A percentile compares a stretch with the other conserved stretches of the same genome.
Evolutionary conservation across 1,284 basidiomycete genomes (phyloP).

Genomic region (Spongiforma sp.): DNA sequence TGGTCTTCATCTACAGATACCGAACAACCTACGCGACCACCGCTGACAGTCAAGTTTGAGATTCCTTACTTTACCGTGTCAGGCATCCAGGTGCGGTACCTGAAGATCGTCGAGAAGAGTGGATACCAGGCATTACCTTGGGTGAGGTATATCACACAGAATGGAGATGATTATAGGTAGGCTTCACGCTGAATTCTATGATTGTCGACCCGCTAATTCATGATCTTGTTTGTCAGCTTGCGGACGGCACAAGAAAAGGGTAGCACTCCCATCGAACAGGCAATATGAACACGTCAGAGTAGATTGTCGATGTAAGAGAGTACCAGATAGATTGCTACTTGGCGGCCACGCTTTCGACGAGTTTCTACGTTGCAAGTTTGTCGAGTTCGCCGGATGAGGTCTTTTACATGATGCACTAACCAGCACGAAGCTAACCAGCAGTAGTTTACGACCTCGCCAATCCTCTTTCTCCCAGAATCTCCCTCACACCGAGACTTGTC

Average conservation of each 20-base stretch:
- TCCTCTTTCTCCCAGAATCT: too few relatives aligned
- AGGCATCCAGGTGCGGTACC: constrained; percentile 95
- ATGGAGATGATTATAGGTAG: constrained; percentile 95
- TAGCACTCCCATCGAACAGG: constrained; percentile 65
- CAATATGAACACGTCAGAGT: constrained; percentile 15
- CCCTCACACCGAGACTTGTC: too few relatives aligned
- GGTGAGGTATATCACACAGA: constrained; percentile 94
- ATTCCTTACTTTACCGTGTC: constrained; percentile 98
- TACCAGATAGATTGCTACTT: too few relatives aligned
- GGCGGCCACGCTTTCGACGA: too few relatives aligned
- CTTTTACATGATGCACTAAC: too few relatives aligned
- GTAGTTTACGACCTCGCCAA: too few relatives aligned
- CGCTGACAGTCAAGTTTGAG: constrained; percentile 97
- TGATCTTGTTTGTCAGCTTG: constrained; percentile 48
- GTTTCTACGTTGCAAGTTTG: too few relatives aligned
- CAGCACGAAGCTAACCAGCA: too few relatives aligned
- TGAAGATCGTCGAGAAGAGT: constrained; percentile 99
- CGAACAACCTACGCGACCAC: constrained; percentile 70
- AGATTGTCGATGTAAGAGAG: too few relatives aligned
- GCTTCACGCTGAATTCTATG: constrained; percentile 12
- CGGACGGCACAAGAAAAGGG: constrained; percentile 81
- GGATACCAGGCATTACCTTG: constrained; percentile 94
- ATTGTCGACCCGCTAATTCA: background rate
- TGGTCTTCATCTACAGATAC: constrained; percentile 15
- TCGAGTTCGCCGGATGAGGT: too few relatives aligned